phyloP scores from a whole-genome alignment of 129 eudicot species.

The Centella asiatica region DNA sequence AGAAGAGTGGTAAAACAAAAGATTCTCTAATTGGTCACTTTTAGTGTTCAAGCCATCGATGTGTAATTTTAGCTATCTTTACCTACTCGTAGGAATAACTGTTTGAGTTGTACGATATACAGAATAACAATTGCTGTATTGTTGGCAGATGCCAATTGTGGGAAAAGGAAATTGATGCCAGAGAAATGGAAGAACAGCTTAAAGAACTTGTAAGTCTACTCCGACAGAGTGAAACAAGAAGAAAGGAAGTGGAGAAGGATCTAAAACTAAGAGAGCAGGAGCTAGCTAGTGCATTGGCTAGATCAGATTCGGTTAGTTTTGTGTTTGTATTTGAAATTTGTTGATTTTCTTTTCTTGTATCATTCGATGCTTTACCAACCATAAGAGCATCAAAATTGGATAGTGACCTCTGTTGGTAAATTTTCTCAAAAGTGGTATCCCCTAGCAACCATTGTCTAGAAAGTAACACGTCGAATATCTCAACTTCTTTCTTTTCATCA shows the following conservation, averaged over 20 bases:
- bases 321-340: neutral
- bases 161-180: constrained; percentile 75
- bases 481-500: neutral
- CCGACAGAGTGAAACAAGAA: constrained; percentile 81
- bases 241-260: constrained; percentile 91
- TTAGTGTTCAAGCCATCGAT: neutral
- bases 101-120: neutral
- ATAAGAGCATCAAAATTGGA: neutral
- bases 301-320: constrained; percentile 56
- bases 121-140: constrained; percentile 6
- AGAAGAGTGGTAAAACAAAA: neutral
- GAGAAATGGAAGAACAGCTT: constrained; percentile 96
- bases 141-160: constrained; percentile 72
- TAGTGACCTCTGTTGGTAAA: neutral
- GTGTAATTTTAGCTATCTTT: neutral
- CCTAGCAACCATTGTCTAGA: too few species aligned
- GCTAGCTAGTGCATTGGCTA: constrained; percentile 45
- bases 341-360: neutral
- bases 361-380: neutral
- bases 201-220: constrained; percentile 83
- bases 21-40: neutral
- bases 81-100: neutral
- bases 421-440: too few species aligned
- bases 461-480: neutral
- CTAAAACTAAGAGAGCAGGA: constrained; percentile 74